These are phyloP conservation scores for Penicillium sp. DNA, from an alignment of 2,329 filamentous ascomycete species.

Conservation along the genomic window DNA sequence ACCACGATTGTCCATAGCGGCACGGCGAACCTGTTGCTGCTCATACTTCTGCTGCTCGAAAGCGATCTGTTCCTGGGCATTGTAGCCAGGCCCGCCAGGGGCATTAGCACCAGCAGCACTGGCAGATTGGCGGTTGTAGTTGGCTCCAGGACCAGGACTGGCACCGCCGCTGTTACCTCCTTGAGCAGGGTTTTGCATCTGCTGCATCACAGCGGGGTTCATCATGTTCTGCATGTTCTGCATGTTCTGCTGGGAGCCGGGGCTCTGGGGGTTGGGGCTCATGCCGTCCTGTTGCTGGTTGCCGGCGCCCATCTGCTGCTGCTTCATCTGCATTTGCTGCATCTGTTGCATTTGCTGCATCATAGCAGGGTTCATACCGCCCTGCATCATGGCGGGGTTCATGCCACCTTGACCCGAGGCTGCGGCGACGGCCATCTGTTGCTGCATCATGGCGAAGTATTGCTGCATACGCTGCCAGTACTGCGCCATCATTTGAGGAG, in stretches of 20 bases:
- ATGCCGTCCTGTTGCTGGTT: conserved; percentile 34
- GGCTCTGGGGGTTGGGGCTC: conserved; percentile 37
- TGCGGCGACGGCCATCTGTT: conserved; percentile 67
- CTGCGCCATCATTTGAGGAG: conserved; percentile 94
- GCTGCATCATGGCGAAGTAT: conserved; percentile 93
- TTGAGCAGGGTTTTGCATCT: conserved; percentile 50
- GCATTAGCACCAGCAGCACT: not conserved
- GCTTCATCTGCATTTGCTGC: conserved; percentile 52
- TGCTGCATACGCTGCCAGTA: conserved; percentile 99
- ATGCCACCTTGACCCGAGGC: conserved; percentile 42
- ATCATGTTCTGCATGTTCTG: conserved; percentile 54
- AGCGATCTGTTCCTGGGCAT: conserved; percentile 68
- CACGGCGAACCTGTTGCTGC: conserved; percentile 61
- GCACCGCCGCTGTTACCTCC: conserved; percentile 31
- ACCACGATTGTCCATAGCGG: conserved; percentile 40
- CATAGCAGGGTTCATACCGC: conserved; percentile 70
- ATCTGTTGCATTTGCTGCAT: conserved; percentile 70
- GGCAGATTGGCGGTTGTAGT: conserved; percentile 42
- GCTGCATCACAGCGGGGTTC: conserved; percentile 73
- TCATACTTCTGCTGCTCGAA: conserved; percentile 80
- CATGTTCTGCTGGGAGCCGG: conserved; percentile 55
- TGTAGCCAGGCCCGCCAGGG: conserved; percentile 55
- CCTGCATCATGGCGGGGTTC: conserved; percentile 56
- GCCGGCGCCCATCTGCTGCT: conserved; percentile 62
- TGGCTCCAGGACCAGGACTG: conserved; percentile 54